These are phyloP conservation scores for Vaccinium vitisidaea DNA, from an alignment of 148 eudicot genomes.

Conservation along the genomic window DNA sequence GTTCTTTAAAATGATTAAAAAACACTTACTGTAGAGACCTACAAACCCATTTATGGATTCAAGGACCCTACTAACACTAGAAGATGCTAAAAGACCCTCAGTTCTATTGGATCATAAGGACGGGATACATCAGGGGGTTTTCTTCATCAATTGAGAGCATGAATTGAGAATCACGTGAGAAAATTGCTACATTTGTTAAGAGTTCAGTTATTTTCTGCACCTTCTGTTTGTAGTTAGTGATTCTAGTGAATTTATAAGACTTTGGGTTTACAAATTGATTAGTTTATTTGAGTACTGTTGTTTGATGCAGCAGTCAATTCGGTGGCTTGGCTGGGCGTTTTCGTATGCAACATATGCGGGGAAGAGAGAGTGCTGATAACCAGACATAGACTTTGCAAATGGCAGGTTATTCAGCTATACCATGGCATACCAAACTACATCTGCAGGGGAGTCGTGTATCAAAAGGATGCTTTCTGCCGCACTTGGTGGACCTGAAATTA, in stretches of 20 bases:
- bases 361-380: conserved; percentile 33
- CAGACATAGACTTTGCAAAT: conserved; percentile 26
- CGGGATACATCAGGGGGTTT: background rate
- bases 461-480: conserved; percentile 25
- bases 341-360: background rate
- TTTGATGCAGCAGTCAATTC: background rate
- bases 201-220: background rate
- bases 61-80: background rate
- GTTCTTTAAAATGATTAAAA: background rate
- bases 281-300: background rate
- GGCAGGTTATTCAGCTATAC: conserved; percentile 50
- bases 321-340: background rate
- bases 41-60: background rate
- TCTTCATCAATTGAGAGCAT: background rate
- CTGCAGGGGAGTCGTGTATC: conserved; percentile 22
- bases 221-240: background rate
- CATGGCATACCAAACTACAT: conserved; percentile 40
- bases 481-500: conserved; percentile 8
- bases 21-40: too few species aligned
- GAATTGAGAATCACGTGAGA: background rate
- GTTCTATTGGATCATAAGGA: background rate
- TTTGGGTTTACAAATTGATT: conserved; percentile 2
- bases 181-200: background rate
- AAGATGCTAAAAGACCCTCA: background rate
- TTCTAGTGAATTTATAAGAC: background rate